Percentiles rank a stretch among this genome's conserved stretches.
Evolutionary conservation across 1,284 basidiomycete genomes (phyloP).

Genomic region (Pseudozyma sp.): DNA sequence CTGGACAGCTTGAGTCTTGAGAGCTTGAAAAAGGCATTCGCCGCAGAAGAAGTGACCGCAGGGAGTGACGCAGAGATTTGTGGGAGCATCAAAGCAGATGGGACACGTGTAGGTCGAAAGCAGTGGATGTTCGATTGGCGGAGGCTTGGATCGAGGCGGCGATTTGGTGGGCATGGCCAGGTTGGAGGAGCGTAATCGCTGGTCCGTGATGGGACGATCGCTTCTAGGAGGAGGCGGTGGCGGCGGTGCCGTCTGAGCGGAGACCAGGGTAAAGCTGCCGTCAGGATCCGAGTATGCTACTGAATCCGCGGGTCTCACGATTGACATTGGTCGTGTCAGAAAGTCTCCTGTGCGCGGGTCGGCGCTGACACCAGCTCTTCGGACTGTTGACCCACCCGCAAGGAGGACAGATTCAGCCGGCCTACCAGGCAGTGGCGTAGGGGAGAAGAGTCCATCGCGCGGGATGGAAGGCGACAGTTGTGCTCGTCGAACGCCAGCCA

Average conservation of each 20-base stretch:
- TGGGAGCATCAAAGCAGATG: slow-evolving; percentile 62
- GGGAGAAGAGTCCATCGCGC: slow-evolving; percentile 27
- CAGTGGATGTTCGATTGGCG: slow-evolving; percentile 49
- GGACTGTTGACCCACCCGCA: not conserved
- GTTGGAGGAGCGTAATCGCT: slow-evolving; percentile 27
- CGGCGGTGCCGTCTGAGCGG: slow-evolving; percentile 16
- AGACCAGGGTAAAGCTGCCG: slow-evolving; percentile 21
- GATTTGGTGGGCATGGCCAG: slow-evolving; percentile 38
- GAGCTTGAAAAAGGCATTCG: slow-evolving; percentile 58
- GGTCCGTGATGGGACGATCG: slow-evolving; percentile 41
- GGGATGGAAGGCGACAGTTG: not conserved
- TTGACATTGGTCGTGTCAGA: slow-evolving; percentile 32
- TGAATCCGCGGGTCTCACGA: slow-evolving; percentile 20
- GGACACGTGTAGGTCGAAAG: slow-evolving; percentile 60
- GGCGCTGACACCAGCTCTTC: slow-evolving; percentile 29
- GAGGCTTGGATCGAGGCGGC: slow-evolving; percentile 44
- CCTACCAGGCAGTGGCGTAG: slow-evolving; percentile 7
- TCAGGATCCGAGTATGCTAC: slow-evolving; percentile 14
- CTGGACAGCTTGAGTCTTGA: slow-evolving; percentile 51
- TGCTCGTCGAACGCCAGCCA: slow-evolving; percentile 20
- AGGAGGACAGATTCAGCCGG: slow-evolving; percentile 20
- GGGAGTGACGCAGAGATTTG: slow-evolving; percentile 47
- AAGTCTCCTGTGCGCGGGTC: slow-evolving; percentile 36
- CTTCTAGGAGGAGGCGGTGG: slow-evolving; percentile 10
- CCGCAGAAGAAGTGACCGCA: slow-evolving; percentile 67